Evolutionary conservation across 2,329 filamentous ascomycete genomes (phyloP).

Genomic region (Penicillium sp.): DNA sequence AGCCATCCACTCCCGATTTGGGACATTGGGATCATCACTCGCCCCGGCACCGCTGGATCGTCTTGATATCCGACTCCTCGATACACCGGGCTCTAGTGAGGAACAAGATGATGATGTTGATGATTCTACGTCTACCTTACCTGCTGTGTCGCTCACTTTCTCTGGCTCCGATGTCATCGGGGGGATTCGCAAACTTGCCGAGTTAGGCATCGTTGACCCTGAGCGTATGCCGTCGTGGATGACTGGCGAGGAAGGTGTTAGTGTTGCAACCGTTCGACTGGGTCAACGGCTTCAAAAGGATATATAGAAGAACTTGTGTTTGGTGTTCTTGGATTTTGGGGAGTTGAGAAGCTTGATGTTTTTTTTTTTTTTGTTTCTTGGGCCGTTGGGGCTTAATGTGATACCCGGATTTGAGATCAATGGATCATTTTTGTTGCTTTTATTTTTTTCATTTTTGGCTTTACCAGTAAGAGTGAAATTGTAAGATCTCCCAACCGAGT

Average conservation of each 20-base stretch:
- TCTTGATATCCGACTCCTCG: conserved; percentile 52
- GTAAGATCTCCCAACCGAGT: neutral
- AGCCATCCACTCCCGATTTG: conserved; percentile 70
- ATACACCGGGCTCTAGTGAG: conserved; percentile 31
- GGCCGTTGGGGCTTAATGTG: conserved; percentile 8
- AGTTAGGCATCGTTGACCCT: conserved; percentile 70
- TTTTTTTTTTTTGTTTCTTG: conserved; percentile 2
- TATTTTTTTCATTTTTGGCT: conserved; percentile 7
- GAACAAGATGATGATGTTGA: conserved; percentile 16
- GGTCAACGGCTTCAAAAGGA: conserved; percentile 46
- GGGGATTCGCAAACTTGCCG: conserved; percentile 74
- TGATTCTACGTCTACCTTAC: conserved; percentile 9
- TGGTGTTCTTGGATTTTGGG: neutral
- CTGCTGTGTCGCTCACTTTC: conserved; percentile 59
- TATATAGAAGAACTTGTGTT: neutral
- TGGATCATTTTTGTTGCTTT: conserved; percentile 4
- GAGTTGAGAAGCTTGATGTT: conserved; percentile 8
- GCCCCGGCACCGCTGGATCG: conserved; percentile 45
- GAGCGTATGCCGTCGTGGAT: conserved; percentile 84
- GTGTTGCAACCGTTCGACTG: conserved; percentile 65
- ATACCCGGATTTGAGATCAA: conserved; percentile 16
- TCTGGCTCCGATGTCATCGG: conserved; percentile 77
- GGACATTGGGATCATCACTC: conserved; percentile 51
- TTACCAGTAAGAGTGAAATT: neutral
- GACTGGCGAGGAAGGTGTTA: conserved; percentile 82